phyloP scores from a whole-genome alignment of 148 eudicot species.

The Fagopyrum tataricum region DNA sequence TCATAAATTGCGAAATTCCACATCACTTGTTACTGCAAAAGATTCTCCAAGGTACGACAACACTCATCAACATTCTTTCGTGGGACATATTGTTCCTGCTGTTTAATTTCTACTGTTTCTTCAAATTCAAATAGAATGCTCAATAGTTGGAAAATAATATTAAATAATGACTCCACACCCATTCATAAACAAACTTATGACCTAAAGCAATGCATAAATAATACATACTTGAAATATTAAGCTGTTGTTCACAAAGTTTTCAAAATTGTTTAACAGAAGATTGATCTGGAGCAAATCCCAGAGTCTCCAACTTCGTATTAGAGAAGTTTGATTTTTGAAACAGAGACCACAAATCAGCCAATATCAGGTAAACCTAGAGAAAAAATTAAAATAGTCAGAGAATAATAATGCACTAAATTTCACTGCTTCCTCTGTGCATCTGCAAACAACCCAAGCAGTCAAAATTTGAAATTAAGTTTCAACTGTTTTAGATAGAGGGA shows the following conservation, averaged over 20 bases:
- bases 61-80: background rate
- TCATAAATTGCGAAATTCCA: background rate
- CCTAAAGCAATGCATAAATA: background rate
- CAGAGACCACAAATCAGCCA: slow-evolving; percentile 71
- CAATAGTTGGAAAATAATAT: background rate
- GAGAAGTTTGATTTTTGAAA: slow-evolving; percentile 65
- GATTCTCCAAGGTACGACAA: background rate
- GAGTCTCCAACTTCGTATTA: slow-evolving; percentile 52
- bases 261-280: slow-evolving; percentile 61
- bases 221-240: slow-evolving; percentile 52
- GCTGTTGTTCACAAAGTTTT: slow-evolving; percentile 74
- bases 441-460: background rate
- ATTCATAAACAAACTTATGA: background rate
- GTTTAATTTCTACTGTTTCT: background rate
- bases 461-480: background rate
- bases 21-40: background rate
- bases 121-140: background rate
- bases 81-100: background rate
- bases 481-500: too few relatives aligned
- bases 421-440: background rate
- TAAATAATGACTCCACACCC: background rate
- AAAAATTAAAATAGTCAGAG: slow-evolving; percentile 18
- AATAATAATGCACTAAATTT: background rate
- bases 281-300: slow-evolving; percentile 62
- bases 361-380: slow-evolving; percentile 60